Evolutionary conservation across 768 basidiomycete species (phyloP), one percentile per base, ranked within the genome.

Genomic region (Hortiboletus campestris): DNA sequence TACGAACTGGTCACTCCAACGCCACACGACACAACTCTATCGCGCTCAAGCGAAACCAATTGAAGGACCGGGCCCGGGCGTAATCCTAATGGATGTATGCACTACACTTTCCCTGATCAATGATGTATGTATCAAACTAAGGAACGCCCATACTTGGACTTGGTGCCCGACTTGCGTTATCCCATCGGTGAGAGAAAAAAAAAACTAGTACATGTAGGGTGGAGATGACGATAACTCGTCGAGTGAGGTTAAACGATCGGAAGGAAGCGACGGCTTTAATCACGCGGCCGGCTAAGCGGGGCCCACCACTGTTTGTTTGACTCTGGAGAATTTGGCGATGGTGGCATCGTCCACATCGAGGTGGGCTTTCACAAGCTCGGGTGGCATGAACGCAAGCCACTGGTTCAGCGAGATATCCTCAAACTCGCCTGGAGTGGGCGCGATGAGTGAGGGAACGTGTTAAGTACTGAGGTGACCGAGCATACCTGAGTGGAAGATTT

Each of bases 311-410:
- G 66, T 70, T 35, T 75, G 72, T 67, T 86, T 83, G n/a, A 74
- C 76, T 63, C 74, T 81, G 58, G 74, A 80, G 40, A 86, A 71
- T 10, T 73, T 71, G 4, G 74, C 66, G 42, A 86, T 78, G 9
- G 76, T 73, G 19, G 77, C 78, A 25, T 82, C 79, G 11, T 79
- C 78, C 45, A 87, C 62, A 28, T 74, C 74, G n/a, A 86, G 77
- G 59, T 86, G 82, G 0, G 81, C 82, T 63, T 83, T 83, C 32
- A 87, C 84, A 12, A 87, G 74, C 25, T 74, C 74, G 2, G 78
- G 80, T 6, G 84, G 84, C 0, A 80, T 82, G 35, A 85, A 66
- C 0, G 84, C 82, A n/a, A 86, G 73, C 84, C 84, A 85, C 62
- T 85, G 79, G 49, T 72, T 78, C 22, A 84, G 69, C 39, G 81